phyloP scores from a whole-genome alignment of 192 early-diverging fungal genomes.

The Entophlyctis luteolus region DNA sequence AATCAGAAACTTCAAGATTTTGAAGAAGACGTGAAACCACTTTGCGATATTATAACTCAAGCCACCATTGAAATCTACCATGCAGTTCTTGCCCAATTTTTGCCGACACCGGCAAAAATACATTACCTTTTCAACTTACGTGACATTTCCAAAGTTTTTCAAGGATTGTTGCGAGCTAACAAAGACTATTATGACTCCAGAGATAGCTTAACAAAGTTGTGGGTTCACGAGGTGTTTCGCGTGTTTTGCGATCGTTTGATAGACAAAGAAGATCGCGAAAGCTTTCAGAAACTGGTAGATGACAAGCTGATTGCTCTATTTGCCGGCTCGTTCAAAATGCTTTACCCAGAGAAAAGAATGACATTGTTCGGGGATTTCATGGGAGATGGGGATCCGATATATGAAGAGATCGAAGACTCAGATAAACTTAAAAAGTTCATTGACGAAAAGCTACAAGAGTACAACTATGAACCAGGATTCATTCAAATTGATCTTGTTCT shows the following conservation, averaged over 20 bases:
- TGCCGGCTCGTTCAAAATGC: conserved; percentile 38
- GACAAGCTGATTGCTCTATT: conserved; percentile 52
- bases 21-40: conserved; percentile 51
- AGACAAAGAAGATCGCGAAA: conserved; percentile 49
- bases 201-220: conserved; percentile 51
- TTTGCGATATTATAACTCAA: conserved; percentile 52
- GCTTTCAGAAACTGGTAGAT: conserved; percentile 52
- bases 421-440: conserved; percentile 50
- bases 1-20: conserved; percentile 56
- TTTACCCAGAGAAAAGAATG: conserved; percentile 46
- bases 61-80: conserved; percentile 60
- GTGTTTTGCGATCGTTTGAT: conserved; percentile 56
- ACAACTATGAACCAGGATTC: conserved; percentile 53
- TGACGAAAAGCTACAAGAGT: conserved; percentile 53
- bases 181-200: conserved; percentile 52
- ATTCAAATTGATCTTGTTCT: conserved; percentile 52
- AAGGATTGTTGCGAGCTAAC: conserved; percentile 54
- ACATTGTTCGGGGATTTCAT: conserved; percentile 58
- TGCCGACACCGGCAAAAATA: conserved; percentile 58
- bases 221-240: conserved; percentile 51
- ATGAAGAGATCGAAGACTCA: conserved; percentile 48
- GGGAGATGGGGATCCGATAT: conserved; percentile 37
- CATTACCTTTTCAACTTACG: conserved; percentile 61
- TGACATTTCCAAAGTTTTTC: conserved; percentile 61
- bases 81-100: conserved; percentile 45